These are phyloP conservation scores for Lachancea waltii DNA, from an alignment of 805 yeast species.

Conservation along the genomic window DNA sequence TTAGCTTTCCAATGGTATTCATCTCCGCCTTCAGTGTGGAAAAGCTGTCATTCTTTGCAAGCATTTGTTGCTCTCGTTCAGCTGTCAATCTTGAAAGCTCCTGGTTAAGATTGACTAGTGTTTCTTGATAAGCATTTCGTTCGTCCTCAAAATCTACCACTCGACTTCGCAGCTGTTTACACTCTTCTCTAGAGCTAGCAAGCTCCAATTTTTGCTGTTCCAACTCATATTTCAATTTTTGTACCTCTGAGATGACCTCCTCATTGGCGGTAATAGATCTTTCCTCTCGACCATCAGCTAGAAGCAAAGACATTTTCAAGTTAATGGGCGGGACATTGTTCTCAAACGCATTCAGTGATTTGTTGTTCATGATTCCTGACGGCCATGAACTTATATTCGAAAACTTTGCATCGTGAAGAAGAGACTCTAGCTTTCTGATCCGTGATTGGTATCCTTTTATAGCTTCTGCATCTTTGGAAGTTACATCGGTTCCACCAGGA, in stretches of 20 bases:
- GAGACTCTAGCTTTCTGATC: constrained; percentile 68
- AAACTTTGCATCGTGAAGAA: constrained; percentile 68
- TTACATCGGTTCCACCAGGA: not conserved
- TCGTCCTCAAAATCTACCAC: constrained; percentile 23
- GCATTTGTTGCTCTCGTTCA: constrained; percentile 13
- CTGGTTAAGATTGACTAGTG: constrained; percentile 21
- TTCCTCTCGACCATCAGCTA: constrained; percentile 4
- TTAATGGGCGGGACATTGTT: constrained; percentile 14
- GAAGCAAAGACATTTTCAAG: constrained; percentile 10
- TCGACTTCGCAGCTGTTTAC: constrained; percentile 4
- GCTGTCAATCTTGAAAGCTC: constrained; percentile 26
- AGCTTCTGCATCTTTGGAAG: constrained; percentile 3
- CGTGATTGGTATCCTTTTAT: constrained; percentile 62
- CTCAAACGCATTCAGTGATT: constrained; percentile 12
- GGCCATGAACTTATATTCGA: constrained; percentile 45
- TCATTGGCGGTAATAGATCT: not conserved
- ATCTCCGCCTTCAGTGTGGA: constrained; percentile 15
- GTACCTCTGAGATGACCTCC: not conserved
- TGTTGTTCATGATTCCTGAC: constrained; percentile 33
- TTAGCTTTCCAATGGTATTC: constrained; percentile 10
- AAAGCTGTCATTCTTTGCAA: not conserved
- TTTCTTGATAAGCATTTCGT: constrained; percentile 27
- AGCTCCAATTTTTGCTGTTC: constrained; percentile 7
- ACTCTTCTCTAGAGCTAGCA: constrained; percentile 1
- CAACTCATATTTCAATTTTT: constrained; percentile 6